Percentiles rank a stretch among this genome's conserved stretches.
Evolutionary conservation across 306 rosid genomes (phyloP).

Genomic region (Arachis stenosperma): DNA sequence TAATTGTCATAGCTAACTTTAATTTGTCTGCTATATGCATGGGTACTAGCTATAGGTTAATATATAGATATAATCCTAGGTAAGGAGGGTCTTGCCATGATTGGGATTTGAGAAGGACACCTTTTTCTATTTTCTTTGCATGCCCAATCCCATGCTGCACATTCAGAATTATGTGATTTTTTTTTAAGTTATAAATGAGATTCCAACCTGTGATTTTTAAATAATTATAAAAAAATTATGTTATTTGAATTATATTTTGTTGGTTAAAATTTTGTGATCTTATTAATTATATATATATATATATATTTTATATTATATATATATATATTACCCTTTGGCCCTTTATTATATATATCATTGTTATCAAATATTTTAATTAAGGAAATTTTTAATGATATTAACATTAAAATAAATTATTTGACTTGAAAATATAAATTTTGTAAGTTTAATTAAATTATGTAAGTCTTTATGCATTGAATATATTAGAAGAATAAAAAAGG

Average conservation of each 20-base stretch:
- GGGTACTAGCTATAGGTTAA: not conserved
- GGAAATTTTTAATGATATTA: no score
- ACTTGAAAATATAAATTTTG: no score
- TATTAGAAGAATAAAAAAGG: no score
- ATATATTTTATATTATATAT: not conserved
- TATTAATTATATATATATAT: not conserved
- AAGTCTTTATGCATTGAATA: no score
- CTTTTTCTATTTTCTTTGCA: slow-evolving; percentile 6
- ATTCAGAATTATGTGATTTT: slow-evolving; percentile 19
- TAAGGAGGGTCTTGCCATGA: not conserved
- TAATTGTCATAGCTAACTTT: not conserved
- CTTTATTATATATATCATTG: not conserved
- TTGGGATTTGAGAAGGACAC: not conserved
- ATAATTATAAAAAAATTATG: no score
- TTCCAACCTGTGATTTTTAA: no score
- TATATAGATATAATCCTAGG: not conserved
- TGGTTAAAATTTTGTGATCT: no score
- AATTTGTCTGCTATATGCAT: slow-evolving; percentile 19
- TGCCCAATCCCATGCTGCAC: slow-evolving; percentile 15
- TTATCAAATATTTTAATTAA: no score
- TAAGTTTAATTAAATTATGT: no score
- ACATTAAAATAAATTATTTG: no score
- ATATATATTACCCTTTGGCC: not conserved
- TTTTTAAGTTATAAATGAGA: no score
- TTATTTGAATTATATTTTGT: no score